Base-by-base conservation (phyloP, 139 green algal species). In the Tetradesmus lagerheimii region DNA sequence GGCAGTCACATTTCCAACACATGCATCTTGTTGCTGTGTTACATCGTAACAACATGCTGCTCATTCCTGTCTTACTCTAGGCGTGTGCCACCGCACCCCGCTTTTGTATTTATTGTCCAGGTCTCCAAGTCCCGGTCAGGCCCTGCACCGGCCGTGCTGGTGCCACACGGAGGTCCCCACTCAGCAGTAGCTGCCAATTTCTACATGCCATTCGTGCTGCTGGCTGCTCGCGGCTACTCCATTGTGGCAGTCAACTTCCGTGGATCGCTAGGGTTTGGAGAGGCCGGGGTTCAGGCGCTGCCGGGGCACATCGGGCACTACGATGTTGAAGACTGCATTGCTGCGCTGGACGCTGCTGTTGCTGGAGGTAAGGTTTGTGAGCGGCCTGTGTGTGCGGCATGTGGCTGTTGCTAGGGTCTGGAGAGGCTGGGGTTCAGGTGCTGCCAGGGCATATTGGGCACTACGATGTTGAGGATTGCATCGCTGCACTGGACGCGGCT, bases 291-390 rank as follows among this genome's bases (percentile, higher is more conserved):
- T 31, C 94, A 97, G 91, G 93, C 92, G 0, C 93, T 99, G 80
- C 97, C 97, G 1, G 97, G 97, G 35, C 80, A 91, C 62, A 94
- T 97, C 5, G 96, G 96, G 35, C 78, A 11, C 2, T 64, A 96
- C 4, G 97, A 99, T 88, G 98, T 99, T 16, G 91, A 88, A 0
- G 97, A 99, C 92, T 98, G 97, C 93, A 93, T 99, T 83, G 93
- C 92, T 12, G 91, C 95, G 1, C 92, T 99, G 82, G 71, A 95
- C 34, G 89, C 90, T 16, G 93, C 92, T 5, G 92, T 96, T 38
- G 88, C 88, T 11, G 75, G 75, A 93, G 95, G 95, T 95, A 81
- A 27, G 67, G 67, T 31, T 23, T n/a, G 8, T 57, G 88, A 11
- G 37, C 12, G 89, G 85, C 66, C 1, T 37, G 66, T 37, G n/a